Evolutionary conservation across 2,329 filamentous ascomycete genomes (phyloP), one percentile per base, ranked within the genome.

Genomic region (Botryosphaeria dothidea): DNA sequence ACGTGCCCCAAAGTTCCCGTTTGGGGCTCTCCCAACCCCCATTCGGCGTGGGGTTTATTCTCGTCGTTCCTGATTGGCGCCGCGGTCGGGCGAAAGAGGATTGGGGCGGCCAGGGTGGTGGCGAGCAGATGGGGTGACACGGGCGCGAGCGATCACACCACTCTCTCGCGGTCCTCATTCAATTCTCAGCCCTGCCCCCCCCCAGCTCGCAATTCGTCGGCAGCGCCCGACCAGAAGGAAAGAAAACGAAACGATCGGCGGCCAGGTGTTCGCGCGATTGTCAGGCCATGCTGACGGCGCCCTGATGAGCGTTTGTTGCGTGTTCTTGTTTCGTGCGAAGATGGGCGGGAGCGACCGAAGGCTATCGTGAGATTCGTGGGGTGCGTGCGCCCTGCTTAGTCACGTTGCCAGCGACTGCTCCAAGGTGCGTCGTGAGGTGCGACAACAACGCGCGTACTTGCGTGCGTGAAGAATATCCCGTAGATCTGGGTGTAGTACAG

Each of bases 111-210:
- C 17, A 2, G 4, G 8, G 27, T 48, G 41, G 62, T 65, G 62
- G 29, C 43, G 41, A 43, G 54, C 52, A 21, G 60, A 29, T 62
- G 62, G 62, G 52, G 41, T 65, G 62, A 65, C 43, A 27, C 23
- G 21, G 43, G 29, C 43, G 43, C 45, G 21, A 29, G 48, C 43
- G 25, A 38, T 45, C 62, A 52, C 43, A 43, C 57, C 51, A 65
- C 51, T 11, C 38, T 64, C 48, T 41, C 41, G 49, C 51, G 62
- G 25, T 51, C 15, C 19, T 36, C 41, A 46, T 15, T n/a, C n/a
- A n/a, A n/a, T n/a, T n/a, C 13, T 58, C 54, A 58, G 60, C 46
- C 34, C 48, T 52, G 34, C 41, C 19, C n/a, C 13, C 13, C 9
- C 21, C 27, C 49, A 17, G 17, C 49, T 15, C 29, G n/a, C 29